Base-by-base conservation (phyloP, 257 asterid species). In the Verbascum thapsus region DNA sequence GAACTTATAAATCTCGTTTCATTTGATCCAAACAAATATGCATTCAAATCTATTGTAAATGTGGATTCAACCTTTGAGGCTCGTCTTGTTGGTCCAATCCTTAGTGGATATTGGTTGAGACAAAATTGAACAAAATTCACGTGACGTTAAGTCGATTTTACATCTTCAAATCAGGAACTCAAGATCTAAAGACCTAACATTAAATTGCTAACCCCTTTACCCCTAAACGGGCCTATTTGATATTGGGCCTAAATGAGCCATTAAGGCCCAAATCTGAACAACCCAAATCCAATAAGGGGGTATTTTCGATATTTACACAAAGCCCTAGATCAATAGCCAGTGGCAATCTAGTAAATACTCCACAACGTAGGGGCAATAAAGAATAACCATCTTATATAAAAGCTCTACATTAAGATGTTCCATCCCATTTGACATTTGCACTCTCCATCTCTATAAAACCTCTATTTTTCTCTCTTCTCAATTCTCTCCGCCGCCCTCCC, bases 311-410 rank as follows among this genome's bases (percentile, higher is more conserved):
- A 54, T 17, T 66, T 32, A 2, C 6, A 0, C 34, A 6, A 34
- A 15, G 37, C n/a, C 49, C 63, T 6, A 10, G 30, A 55, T 18
- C 51, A 32, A 12, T 6, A 55, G 5, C 7, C 20, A 18, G 19
- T 70, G 75, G 70, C 61, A 61, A 8, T 30, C 40, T 4, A 2
- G 64, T 5, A 52, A 61, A 30, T 69, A 61, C 1, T 10, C 8
- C 17, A 3, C 15, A 55, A 13, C 6, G 1, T 0, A 53, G 41
- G 74, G 75, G 69, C 34, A 42, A 30, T 32, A 0, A 17, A 2
- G 10, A 44, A 53, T 11, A 1, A 1, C 2, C 26, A 2, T 0
- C 10, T 12, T 8, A 38, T 59, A 72, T 72, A 72, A 9, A 56
- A n/a, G n/a, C 11, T 8, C 0, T 11, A 43, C 41, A 55, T 20